Evolutionary conservation across 306 rosid species (phyloP), one percentile per base, ranked within the genome.

Genomic region (Malus orientalis): DNA sequence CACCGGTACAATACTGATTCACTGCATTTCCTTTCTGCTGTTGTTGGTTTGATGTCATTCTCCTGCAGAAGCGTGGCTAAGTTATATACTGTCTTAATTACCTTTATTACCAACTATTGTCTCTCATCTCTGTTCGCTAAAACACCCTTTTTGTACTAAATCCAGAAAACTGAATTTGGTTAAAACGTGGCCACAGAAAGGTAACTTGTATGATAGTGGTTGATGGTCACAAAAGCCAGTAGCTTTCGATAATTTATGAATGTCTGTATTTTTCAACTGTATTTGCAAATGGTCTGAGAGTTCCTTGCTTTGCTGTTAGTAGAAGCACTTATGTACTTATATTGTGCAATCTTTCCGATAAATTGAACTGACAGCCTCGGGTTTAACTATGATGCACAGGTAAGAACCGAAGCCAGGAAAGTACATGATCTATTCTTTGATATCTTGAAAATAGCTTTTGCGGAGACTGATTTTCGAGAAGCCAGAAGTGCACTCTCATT

Each of bases 351-450:
- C 1, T 4, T 4, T 36, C 45, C 25, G 45, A 16, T 44, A 69
- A 20, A 44, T 36, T 69, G 70, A 73, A 58, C 57, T 73, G 58
- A 45, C 36, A 58, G 77, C 80, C 76, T 61, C 38, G 73, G 79
- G 80, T 65, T 33, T 80, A 42, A 78, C 71, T 64, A 33, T 20
- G 73, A 69, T 76, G 73, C 67, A 33, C 96, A 95, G 98, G 96
- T 92, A 70, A 83, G 91, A 79, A 45, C 85, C 22, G 98, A 95
- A 85, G 97, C 97, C 42, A 89, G 87, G 85, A 92, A 90, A 85
- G 97, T 92, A 62, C 98, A 95, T 20, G 93, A 89, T 85, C 93
- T 95, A 80, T 95, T 92, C 73, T 92, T 95, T 69, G 96, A 90
- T 69, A 88, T 89, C 73, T 80, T 92, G 89, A 90, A 90, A 85